A percentile compares a stretch with the other conserved stretches of the same genome.
phyloP scores from a whole-genome alignment of 2,329 filamentous ascomycete species.

The Fulvia fulva region DNA sequence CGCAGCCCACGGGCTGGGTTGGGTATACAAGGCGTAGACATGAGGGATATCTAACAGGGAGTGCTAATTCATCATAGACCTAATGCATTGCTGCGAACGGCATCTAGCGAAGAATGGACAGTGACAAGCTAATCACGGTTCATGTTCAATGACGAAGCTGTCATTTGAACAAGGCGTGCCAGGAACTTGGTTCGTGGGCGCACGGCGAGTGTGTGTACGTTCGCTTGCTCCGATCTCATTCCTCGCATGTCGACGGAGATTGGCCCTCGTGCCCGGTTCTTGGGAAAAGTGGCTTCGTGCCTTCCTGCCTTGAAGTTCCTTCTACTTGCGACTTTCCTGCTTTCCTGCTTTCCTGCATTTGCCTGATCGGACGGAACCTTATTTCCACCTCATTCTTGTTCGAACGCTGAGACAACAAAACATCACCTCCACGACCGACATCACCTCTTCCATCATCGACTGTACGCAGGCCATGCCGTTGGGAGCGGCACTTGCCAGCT shows the following conservation, averaged over 20 bases:
- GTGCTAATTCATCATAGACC: background rate
- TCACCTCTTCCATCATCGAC: background rate
- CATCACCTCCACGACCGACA: background rate
- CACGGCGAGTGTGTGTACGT: background rate
- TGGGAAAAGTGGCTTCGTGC: background rate
- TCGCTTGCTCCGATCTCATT: background rate
- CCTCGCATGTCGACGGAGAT: background rate
- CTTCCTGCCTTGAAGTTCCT: no score
- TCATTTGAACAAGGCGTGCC: background rate
- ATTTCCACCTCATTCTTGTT: background rate
- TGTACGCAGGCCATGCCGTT: no score
- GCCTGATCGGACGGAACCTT: background rate
- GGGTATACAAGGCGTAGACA: background rate
- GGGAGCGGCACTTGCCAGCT: no score
- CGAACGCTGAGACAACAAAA: background rate
- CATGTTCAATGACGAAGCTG: background rate
- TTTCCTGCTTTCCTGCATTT: background rate
- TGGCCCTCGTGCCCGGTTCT: background rate
- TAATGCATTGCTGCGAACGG: background rate
- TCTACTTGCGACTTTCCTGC: background rate
- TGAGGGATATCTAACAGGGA: background rate
- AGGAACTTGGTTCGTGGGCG: background rate
- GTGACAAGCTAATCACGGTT: background rate
- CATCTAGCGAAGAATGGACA: background rate
- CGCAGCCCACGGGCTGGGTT: background rate